Percentiles rank a stretch among this genome's conserved stretches.
These are phyloP conservation scores for Diplosphaera chodatii DNA, from an alignment of 139 green algal genomes.

Conservation along the genomic window DNA sequence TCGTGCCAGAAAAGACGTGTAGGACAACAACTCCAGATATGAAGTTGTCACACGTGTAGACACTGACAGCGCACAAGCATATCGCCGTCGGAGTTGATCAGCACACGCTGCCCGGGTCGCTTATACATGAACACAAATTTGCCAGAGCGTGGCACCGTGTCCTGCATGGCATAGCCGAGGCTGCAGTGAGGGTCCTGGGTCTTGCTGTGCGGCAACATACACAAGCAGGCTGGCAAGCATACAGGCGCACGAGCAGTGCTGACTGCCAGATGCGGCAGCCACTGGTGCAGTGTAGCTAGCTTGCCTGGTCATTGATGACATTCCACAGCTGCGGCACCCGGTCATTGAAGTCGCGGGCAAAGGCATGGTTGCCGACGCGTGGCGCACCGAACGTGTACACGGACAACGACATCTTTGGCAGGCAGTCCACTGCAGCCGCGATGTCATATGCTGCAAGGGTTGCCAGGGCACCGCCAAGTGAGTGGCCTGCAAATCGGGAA, in stretches of 20 bases:
- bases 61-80: conserved; percentile 25
- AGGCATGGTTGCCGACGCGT: conserved; percentile 48
- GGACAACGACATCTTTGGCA: neutral
- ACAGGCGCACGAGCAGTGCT: no score
- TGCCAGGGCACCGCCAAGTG: neutral
- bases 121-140: conserved; percentile 39
- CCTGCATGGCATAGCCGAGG: no score
- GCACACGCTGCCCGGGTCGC: conserved; percentile 29
- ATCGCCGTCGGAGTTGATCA: conserved; percentile 38
- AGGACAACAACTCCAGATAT: no score
- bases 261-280: no score
- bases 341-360: conserved; percentile 27
- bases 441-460: neutral
- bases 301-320: conserved; percentile 26
- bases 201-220: no score
- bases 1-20: neutral
- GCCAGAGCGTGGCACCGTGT: conserved; percentile 17
- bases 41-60: no score
- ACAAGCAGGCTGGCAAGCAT: no score
- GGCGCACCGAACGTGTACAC: conserved; percentile 46
- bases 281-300: no score
- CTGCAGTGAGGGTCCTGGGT: no score
- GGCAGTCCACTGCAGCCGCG: neutral
- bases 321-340: conserved; percentile 15
- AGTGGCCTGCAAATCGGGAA: no score